phyloP scores from a whole-genome alignment of 257 asterid species.

The Leptodermis oblonga region DNA sequence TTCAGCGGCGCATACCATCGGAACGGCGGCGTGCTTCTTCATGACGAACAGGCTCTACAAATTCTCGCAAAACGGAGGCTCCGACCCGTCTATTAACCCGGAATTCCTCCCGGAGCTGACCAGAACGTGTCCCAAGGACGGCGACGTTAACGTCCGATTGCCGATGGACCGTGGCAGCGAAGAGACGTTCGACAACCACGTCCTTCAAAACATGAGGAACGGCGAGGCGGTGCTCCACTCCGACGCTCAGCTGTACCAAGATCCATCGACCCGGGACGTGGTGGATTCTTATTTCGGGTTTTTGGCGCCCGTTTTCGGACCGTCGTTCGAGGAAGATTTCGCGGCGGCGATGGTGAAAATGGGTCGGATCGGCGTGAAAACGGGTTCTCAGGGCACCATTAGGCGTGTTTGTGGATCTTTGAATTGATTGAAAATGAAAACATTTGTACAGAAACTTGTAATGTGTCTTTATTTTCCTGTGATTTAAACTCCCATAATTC shows the following conservation, averaged over 20 bases:
- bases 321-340: slow-evolving; percentile 64
- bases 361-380: slow-evolving; percentile 69
- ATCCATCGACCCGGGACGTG: slow-evolving; percentile 36
- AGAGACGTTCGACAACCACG: slow-evolving; percentile 44
- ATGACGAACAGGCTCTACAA: slow-evolving; percentile 66
- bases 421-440: neutral
- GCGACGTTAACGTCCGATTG: slow-evolving; percentile 47
- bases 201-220: slow-evolving; percentile 48
- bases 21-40: slow-evolving; percentile 93
- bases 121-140: slow-evolving; percentile 49
- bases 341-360: slow-evolving; percentile 58
- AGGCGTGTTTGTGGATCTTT: slow-evolving; percentile 60
- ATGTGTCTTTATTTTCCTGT: no score
- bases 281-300: slow-evolving; percentile 71
- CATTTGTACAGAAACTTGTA: slow-evolving; percentile 5
- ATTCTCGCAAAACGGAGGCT: slow-evolving; percentile 39
- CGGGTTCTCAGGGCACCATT: slow-evolving; percentile 56
- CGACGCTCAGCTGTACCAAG: slow-evolving; percentile 67
- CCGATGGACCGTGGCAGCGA: slow-evolving; percentile 56
- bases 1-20: slow-evolving; percentile 79
- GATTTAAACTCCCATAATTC: neutral
- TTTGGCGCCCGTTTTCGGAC: slow-evolving; percentile 35
- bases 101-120: slow-evolving; percentile 51
- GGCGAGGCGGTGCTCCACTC: slow-evolving; percentile 77
- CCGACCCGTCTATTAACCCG: slow-evolving; percentile 74